These are phyloP conservation scores for Penicillium sclerotigenum DNA, from an alignment of 2,329 filamentous ascomycete species.

Conservation along the genomic window DNA sequence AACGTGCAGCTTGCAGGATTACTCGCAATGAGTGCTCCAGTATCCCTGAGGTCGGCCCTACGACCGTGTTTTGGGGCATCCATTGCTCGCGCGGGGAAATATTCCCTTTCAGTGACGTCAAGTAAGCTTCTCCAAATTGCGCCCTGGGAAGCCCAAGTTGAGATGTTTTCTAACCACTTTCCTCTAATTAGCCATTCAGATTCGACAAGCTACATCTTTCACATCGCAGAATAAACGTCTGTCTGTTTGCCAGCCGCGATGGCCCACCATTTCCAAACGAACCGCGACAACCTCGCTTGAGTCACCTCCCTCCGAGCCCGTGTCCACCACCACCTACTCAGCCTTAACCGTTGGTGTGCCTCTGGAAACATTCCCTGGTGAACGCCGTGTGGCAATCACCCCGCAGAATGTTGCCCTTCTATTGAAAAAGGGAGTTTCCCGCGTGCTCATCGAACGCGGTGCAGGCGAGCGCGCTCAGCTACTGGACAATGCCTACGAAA, in stretches of 20 bases:
- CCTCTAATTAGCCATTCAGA: slow-evolving; percentile 16
- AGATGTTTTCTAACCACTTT: not conserved
- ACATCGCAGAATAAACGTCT: slow-evolving; percentile 7
- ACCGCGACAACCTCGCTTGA: slow-evolving; percentile 20
- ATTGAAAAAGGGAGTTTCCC: slow-evolving; percentile 78
- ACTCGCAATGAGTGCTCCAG: slow-evolving; percentile 26
- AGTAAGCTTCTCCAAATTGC: slow-evolving; percentile 20
- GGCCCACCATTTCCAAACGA: slow-evolving; percentile 17
- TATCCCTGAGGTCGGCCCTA: slow-evolving; percentile 28
- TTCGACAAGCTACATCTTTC: slow-evolving; percentile 12
- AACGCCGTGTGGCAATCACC: slow-evolving; percentile 79
- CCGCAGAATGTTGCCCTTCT: slow-evolving; percentile 78
- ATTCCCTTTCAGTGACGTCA: slow-evolving; percentile 14
- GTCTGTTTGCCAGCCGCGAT: slow-evolving; percentile 9
- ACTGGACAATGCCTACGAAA: slow-evolving; percentile 70
- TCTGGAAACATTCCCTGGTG: slow-evolving; percentile 71
- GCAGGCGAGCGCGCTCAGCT: slow-evolving; percentile 78
- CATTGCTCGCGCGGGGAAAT: slow-evolving; percentile 23
- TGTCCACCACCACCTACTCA: slow-evolving; percentile 57
- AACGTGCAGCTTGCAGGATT: not conserved
- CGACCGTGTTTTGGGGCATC: slow-evolving; percentile 25
- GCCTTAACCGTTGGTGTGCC: slow-evolving; percentile 75
- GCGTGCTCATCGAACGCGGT: slow-evolving; percentile 73
- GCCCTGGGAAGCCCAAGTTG: not conserved
- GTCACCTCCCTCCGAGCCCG: slow-evolving; percentile 20